Percentiles rank a stretch among this genome's conserved stretches.
phyloP scores from a whole-genome alignment of 345 rosid genomes.

The Odontarrhena argentea region DNA sequence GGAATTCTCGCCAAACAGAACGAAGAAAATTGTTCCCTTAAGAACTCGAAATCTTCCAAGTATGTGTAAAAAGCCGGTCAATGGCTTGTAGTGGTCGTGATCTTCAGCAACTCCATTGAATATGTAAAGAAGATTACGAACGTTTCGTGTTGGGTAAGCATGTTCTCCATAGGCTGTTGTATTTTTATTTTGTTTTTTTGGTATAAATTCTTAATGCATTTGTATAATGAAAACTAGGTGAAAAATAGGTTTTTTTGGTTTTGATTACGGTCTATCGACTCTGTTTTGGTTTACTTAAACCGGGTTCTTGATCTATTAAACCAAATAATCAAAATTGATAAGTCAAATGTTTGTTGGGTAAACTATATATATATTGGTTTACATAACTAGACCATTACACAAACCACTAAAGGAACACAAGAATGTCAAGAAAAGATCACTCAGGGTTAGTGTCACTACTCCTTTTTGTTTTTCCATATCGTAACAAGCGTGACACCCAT shows the following conservation, averaged over 20 bases:
- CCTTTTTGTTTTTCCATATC: constrained; percentile 66
- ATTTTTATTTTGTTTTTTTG: no score
- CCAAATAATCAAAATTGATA: not conserved
- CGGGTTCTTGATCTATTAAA: not conserved
- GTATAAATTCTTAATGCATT: constrained; percentile 3
- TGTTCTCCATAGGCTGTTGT: no score
- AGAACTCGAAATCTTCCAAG: no score
- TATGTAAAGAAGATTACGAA: no score
- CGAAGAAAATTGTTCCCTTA: no score
- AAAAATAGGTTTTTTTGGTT: not conserved
- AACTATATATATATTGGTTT: not conserved
- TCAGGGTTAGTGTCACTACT: constrained; percentile 10
- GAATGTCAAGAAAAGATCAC: not conserved
- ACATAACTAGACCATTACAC: not conserved
- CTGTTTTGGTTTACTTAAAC: not conserved
- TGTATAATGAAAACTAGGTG: not conserved
- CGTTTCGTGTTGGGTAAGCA: no score
- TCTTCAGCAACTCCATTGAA: no score
- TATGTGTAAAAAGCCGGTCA: no score
- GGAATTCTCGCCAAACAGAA: no score
- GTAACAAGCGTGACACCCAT: constrained; percentile 80
- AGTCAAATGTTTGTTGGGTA: not conserved
- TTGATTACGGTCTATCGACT: not conserved
- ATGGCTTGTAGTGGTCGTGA: no score
- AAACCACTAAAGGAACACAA: not conserved